Evolutionary conservation across 2,329 filamentous ascomycete genomes (phyloP).

Genomic region (Microthyrium microscopicum): DNA sequence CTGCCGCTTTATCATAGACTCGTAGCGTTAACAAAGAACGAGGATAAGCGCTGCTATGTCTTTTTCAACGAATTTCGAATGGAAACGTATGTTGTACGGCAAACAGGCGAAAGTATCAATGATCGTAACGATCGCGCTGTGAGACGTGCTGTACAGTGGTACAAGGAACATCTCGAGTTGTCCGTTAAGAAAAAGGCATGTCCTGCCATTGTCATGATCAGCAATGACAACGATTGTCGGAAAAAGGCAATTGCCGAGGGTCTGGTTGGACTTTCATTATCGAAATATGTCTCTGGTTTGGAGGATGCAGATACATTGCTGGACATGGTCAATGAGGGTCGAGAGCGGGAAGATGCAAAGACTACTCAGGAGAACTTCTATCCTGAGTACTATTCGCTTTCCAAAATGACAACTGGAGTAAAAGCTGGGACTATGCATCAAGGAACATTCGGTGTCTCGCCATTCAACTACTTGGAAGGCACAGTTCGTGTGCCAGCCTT

Average conservation of each 20-base stretch:
- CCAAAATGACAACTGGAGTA: constrained; percentile 85
- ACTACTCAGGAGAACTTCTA: constrained; percentile 62
- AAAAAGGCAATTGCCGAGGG: constrained; percentile 62
- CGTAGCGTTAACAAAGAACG: constrained; percentile 78
- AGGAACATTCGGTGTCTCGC: constrained; percentile 87
- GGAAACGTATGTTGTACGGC: constrained; percentile 70
- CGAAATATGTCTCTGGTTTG: constrained; percentile 67
- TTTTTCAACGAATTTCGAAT: constrained; percentile 98
- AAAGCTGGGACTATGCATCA: constrained; percentile 83
- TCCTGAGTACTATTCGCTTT: constrained; percentile 74
- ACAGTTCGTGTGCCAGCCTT: constrained; percentile 83
- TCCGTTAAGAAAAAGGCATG: constrained; percentile 37
- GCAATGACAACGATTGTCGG: constrained; percentile 78
- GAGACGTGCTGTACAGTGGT: constrained; percentile 75
- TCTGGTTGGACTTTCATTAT: constrained; percentile 45
- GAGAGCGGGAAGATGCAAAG: constrained; percentile 48
- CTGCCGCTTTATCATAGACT: constrained; percentile 89
- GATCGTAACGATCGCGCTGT: constrained; percentile 92
- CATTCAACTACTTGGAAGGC: constrained; percentile 94
- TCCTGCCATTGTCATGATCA: constrained; percentile 81
- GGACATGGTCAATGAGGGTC: constrained; percentile 79
- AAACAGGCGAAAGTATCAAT: constrained; percentile 73
- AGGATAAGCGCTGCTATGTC: constrained; percentile 94
- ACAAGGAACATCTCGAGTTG: constrained; percentile 59
- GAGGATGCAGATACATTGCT: constrained; percentile 72